These are phyloP conservation scores for Amauroascus verrucosus DNA, from an alignment of 2,329 filamentous ascomycete species.

Conservation along the genomic window DNA sequence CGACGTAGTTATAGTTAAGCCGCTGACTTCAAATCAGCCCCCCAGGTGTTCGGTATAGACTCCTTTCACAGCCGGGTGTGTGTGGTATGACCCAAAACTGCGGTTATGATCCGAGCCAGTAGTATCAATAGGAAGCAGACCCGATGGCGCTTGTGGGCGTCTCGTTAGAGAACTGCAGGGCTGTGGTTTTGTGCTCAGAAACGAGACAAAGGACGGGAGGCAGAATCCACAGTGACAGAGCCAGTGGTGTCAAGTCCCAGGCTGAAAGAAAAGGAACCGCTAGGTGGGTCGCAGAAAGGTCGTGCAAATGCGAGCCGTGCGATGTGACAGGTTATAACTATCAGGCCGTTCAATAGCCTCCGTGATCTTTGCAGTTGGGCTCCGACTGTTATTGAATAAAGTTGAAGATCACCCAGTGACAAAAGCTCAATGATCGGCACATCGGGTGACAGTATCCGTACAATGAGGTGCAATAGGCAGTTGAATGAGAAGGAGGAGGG, in stretches of 20 bases:
- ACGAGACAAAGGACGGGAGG: neutral
- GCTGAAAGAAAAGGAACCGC: neutral
- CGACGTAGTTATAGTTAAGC: neutral
- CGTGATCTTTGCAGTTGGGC: neutral
- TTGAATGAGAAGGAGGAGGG: neutral
- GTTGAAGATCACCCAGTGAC: conserved; percentile 7
- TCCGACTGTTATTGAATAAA: conserved; percentile 1
- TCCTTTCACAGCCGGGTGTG: neutral
- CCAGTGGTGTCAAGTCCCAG: neutral
- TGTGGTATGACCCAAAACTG: neutral
- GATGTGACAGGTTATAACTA: conserved; percentile 8
- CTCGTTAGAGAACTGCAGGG: neutral
- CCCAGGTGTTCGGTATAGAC: neutral
- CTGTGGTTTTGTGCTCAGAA: neutral
- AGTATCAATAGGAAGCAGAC: neutral
- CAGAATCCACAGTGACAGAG: neutral
- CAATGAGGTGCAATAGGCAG: neutral
- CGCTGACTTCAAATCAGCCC: neutral
- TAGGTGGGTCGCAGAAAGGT: neutral
- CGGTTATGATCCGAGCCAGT: conserved; percentile 6
- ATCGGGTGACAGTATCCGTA: neutral
- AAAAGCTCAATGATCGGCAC: conserved; percentile 4
- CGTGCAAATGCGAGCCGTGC: conserved; percentile 7
- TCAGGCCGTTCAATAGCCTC: neutral
- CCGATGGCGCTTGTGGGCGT: neutral